Evolutionary conservation across 2,329 filamentous ascomycete genomes (phyloP), one percentile per base, ranked within the genome.

Genomic region (Falciphora oryzae): DNA sequence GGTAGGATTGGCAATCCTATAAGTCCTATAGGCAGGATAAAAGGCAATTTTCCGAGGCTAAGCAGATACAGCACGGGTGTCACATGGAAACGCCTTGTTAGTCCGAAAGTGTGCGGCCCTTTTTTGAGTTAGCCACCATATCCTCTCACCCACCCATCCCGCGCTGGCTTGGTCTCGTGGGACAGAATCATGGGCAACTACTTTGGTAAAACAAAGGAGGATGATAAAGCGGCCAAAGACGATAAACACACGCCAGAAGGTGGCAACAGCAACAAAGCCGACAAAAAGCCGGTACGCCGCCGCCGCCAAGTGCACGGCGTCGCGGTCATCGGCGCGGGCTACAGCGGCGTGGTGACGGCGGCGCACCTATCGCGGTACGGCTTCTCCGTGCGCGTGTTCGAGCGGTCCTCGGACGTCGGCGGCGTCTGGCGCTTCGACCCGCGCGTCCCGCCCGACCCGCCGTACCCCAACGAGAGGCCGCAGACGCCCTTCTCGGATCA

Each of bases 341-440:
- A 79, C 28, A 78, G 76, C 59, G 77, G 77, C 1, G 76, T 79
- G 3, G 73, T 69, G 10, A 68, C 77, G 0, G 76, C 77, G 0
- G 77, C 76, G 0, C 74, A 79, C 61, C 69, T 79, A 0, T 66
- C 77, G 0, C 72, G 70, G 27, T 69, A 77, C 28, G 75, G 73
- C 0, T 68, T 77, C 16, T 64, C 72, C 6, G 76, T 79, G 2
- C 75, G 74, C 1, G 74, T 79, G 0, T 79, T 78, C 64, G 77
- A 79, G 59, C 71, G 76, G 7, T 73, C 73, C 0, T 65, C 67
- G 1, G 68, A 70, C 4, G 68, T 73, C 0, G 77, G 76, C 4
- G 77, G 77, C 2, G 74, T 79, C 2, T 79, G 78, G 78, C 72
- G 75, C 44, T 78, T 73, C 59, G 74, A 78, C 27, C 66, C 71